These are phyloP conservation scores for Hypoxylon trugodes DNA, from an alignment of 495 filamentous ascomycete species.

Conservation along the genomic window DNA sequence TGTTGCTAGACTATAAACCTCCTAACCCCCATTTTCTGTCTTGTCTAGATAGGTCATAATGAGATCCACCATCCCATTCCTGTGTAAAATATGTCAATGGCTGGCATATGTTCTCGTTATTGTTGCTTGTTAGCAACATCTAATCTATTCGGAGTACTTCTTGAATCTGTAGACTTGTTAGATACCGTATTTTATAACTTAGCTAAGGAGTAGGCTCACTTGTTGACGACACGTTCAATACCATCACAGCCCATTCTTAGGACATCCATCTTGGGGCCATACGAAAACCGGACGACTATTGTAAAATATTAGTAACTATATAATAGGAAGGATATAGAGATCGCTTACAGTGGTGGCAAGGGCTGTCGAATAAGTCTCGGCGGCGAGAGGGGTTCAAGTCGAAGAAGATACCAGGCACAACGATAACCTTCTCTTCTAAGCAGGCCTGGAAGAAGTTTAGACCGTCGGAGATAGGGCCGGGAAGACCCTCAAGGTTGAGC, in stretches of 20 bases:
- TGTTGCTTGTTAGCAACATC: no score
- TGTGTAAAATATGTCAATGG: no score
- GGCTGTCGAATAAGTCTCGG: conserved; percentile 90
- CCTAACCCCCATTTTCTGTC: conserved; percentile 7
- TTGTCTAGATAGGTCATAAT: no score
- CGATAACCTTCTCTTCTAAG: conserved; percentile 90
- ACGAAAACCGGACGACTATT: conserved; percentile 79
- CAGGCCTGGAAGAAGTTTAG: conserved; percentile 97
- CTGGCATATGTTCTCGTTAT: no score
- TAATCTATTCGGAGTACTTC: conserved; percentile 13
- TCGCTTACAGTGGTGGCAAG: conserved; percentile 83
- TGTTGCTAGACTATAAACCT: no score
- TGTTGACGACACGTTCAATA: conserved; percentile 83
- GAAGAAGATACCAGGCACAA: conserved; percentile 93
- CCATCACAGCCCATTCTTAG: conserved; percentile 85
- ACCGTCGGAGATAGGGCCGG: conserved; percentile 83
- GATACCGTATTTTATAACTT: not conserved
- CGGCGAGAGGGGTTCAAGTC: conserved; percentile 91
- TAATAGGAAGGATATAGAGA: not conserved
- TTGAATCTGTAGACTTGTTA: conserved; percentile 26
- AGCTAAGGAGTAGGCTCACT: conserved; percentile 51
- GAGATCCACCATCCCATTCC: no score
- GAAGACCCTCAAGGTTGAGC: conserved; percentile 65
- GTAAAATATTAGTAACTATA: conserved; percentile 12
- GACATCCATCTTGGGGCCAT: conserved; percentile 89